Evolutionary conservation across 2,329 filamentous ascomycete species (phyloP).

Genomic region (Gliomastix tumulicola): DNA sequence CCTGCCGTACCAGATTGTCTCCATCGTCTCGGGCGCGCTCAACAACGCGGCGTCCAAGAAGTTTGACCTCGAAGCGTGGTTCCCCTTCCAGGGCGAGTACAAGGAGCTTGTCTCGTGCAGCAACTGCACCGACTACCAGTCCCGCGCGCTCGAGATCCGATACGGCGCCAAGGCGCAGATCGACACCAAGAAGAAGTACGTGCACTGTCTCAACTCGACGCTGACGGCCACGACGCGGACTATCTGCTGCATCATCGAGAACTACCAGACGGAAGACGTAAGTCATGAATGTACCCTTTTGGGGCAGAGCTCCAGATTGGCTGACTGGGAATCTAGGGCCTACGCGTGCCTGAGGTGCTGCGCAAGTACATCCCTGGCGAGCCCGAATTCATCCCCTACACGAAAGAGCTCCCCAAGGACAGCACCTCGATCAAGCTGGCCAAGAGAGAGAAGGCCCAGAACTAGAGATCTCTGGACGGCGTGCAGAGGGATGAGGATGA

Average conservation of each 20-base stretch:
- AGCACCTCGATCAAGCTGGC: constrained; percentile 22
- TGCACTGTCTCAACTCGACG: constrained; percentile 86
- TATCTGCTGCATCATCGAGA: constrained; percentile 91
- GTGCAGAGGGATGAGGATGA: too few relatives aligned
- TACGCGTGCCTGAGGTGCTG: constrained; percentile 74
- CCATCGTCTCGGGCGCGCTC: constrained; percentile 92
- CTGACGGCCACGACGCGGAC: constrained; percentile 87
- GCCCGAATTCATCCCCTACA: constrained; percentile 83
- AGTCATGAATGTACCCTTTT: too few relatives aligned
- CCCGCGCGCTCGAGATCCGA: constrained; percentile 85
- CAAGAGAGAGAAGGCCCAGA: constrained; percentile 21
- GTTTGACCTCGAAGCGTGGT: constrained; percentile 94
- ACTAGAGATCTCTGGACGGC: constrained; percentile 5
- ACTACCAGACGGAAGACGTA: constrained; percentile 87
- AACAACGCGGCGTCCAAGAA: constrained; percentile 79
- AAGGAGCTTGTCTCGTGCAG: constrained; percentile 97
- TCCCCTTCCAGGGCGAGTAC: constrained; percentile 93
- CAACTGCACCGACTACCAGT: constrained; percentile 98
- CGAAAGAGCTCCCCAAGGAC: constrained; percentile 78
- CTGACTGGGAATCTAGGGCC: too few relatives aligned
- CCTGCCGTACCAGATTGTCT: constrained; percentile 84
- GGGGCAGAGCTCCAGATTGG: too few relatives aligned
- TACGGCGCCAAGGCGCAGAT: constrained; percentile 83
- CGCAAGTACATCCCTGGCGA: constrained; percentile 86
- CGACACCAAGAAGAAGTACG: constrained; percentile 81